Evolutionary conservation across 495 filamentous ascomycete species (phyloP).

Genomic region (Trichoderma virens): DNA sequence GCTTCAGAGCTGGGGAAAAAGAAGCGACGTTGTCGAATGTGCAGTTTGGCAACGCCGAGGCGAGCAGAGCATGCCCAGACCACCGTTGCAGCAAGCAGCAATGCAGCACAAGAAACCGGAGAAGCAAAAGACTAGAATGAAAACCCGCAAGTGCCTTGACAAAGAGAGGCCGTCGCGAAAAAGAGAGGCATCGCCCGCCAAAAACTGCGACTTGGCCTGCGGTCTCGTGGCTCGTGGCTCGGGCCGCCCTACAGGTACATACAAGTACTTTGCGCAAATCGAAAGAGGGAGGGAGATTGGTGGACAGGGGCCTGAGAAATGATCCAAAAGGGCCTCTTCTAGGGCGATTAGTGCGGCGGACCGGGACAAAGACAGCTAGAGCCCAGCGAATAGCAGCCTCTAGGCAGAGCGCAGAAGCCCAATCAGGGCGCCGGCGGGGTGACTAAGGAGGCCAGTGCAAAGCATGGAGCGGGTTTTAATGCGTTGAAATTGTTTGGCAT

Average conservation of each 20-base stretch:
- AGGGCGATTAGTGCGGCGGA: neutral
- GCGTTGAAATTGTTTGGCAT: neutral
- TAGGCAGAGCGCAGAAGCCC: neutral
- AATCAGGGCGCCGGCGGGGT: neutral
- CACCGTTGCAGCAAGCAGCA: too few species aligned
- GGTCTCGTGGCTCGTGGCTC: neutral
- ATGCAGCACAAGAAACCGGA: too few species aligned
- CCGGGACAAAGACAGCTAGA: neutral
- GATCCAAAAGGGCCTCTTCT: neutral
- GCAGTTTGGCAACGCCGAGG: neutral
- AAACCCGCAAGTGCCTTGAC: too few species aligned
- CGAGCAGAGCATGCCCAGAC: neutral
- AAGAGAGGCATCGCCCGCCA: neutral
- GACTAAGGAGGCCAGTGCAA: too few species aligned
- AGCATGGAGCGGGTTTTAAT: too few species aligned
- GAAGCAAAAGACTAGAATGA: neutral
- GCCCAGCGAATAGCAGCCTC: neutral
- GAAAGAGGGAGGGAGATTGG: neutral
- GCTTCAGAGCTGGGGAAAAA: neutral
- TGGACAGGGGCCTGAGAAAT: neutral
- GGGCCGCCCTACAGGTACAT: neutral
- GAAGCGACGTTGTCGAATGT: neutral
- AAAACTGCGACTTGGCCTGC: neutral
- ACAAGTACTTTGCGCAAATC: too few species aligned
- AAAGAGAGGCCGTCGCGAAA: too few species aligned